Evolutionary conservation across 2,329 filamentous ascomycete genomes (phyloP).

Genomic region (Apiospora aurea): DNA sequence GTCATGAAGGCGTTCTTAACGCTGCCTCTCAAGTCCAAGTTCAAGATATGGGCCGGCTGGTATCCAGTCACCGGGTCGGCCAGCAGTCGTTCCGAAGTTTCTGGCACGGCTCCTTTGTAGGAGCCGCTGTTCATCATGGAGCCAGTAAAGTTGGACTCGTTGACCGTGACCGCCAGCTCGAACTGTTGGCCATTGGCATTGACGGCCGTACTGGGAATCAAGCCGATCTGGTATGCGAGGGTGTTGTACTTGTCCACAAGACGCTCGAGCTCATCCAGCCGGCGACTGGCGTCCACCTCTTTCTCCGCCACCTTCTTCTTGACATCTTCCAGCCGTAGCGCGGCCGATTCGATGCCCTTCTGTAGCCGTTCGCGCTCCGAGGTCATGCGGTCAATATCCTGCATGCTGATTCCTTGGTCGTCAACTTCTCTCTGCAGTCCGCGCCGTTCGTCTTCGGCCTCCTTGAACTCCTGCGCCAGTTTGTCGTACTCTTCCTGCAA

Average conservation of each 20-base stretch:
- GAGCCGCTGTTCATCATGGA: constrained; percentile 61
- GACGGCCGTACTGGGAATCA: constrained; percentile 83
- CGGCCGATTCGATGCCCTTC: constrained; percentile 80
- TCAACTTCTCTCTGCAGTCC: constrained; percentile 87
- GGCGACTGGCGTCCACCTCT: constrained; percentile 84
- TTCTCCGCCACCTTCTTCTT: constrained; percentile 85
- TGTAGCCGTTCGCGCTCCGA: constrained; percentile 93
- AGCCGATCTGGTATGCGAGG: constrained; percentile 88
- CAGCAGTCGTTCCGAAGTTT: constrained; percentile 76
- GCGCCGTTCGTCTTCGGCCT: constrained; percentile 82
- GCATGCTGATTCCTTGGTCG: constrained; percentile 91
- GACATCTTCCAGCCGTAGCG: constrained; percentile 79
- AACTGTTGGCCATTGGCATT: constrained; percentile 88
- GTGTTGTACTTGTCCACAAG: constrained; percentile 93
- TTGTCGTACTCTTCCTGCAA: constrained; percentile 89
- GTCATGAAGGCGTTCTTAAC: constrained; percentile 80
- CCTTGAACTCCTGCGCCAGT: constrained; percentile 74
- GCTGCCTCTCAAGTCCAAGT: constrained; percentile 83
- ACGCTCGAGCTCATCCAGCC: constrained; percentile 90
- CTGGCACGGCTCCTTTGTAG: constrained; percentile 46
- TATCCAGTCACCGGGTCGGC: constrained; percentile 86
- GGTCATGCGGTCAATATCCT: constrained; percentile 99
- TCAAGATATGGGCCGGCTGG: constrained; percentile 86
- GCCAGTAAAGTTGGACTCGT: constrained; percentile 78
- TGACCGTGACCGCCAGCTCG: constrained; percentile 84